Conservation (phyloP, 805 yeast species). For the Brettanomyces sp. region DNA sequence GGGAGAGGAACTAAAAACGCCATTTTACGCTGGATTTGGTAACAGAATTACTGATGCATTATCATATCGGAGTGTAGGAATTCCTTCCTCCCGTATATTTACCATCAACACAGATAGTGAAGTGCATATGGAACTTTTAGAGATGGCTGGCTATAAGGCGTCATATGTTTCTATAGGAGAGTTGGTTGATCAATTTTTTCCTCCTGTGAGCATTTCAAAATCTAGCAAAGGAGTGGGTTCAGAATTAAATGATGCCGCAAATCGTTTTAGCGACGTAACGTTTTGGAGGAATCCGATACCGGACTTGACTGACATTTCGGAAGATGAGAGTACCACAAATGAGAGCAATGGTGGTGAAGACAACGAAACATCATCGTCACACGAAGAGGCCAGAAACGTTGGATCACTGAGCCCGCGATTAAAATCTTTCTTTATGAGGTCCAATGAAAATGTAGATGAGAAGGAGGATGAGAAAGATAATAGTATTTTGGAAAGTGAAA, state of each 20-base stretch:
- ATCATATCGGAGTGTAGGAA: slow-evolving; percentile 85
- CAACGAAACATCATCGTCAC: slow-evolving; percentile 9
- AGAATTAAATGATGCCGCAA: slow-evolving; percentile 33
- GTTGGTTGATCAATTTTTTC: slow-evolving; percentile 94
- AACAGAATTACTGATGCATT: slow-evolving; percentile 94
- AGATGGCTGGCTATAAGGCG: slow-evolving; percentile 84
- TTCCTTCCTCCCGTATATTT: slow-evolving; percentile 88
- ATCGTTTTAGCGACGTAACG: slow-evolving; percentile 75
- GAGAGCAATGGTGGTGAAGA: slow-evolving; percentile 20
- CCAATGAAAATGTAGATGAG: slow-evolving; percentile 11
- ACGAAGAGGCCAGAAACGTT: slow-evolving; percentile 4
- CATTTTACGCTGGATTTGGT: slow-evolving; percentile 97
- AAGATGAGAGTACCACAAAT: slow-evolving; percentile 46
- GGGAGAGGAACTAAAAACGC: slow-evolving; percentile 32
- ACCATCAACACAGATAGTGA: slow-evolving; percentile 96
- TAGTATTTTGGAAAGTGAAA: slow-evolving; percentile 12
- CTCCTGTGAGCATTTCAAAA: slow-evolving; percentile 46
- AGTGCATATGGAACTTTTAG: slow-evolving; percentile 92
- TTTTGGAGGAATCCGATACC: slow-evolving; percentile 84
- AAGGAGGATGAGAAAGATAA: slow-evolving; percentile 8
- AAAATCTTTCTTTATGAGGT: slow-evolving; percentile 20
- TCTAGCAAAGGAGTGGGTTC: slow-evolving; percentile 2
- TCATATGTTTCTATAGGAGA: slow-evolving; percentile 87
- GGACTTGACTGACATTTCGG: slow-evolving; percentile 33
- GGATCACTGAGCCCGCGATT: slow-evolving; percentile 15